phyloP scores from a whole-genome alignment of 2,329 filamentous ascomycete species.

The Cordyceps javanica region DNA sequence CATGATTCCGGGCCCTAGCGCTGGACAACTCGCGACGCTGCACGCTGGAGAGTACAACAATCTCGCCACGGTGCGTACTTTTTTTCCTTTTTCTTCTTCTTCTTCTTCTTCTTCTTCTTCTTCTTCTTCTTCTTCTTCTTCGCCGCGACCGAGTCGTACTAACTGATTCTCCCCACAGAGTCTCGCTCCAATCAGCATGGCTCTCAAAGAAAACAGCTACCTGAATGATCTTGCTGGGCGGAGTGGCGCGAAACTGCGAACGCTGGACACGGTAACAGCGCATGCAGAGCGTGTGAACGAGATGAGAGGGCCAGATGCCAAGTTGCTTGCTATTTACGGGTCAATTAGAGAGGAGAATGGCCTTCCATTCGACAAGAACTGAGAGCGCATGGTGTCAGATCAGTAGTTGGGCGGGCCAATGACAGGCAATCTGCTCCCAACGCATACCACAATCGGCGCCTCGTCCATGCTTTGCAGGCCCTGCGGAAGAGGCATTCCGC shows the following conservation, averaged over 20 bases:
- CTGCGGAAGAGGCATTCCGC: background rate
- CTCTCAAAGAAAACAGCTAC: constrained; percentile 1
- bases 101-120: no score
- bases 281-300: background rate
- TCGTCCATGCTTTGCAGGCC: no score
- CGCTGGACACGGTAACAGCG: background rate
- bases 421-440: no score
- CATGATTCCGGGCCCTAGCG: background rate
- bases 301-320: background rate
- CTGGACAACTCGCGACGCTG: background rate
- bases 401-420: background rate
- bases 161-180: no score
- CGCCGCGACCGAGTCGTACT: no score
- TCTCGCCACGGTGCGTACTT: background rate
- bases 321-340: constrained; percentile 1
- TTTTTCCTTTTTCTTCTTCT: no score
- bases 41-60: background rate
- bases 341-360: constrained; percentile 2
- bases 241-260: background rate
- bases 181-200: constrained; percentile 4
- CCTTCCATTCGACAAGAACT: background rate
- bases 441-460: no score
- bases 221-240: background rate
- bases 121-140: no score
- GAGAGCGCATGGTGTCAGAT: background rate